A percentile compares a stretch with the other conserved stretches of the same genome.
Conservation (phyloP, 2,329 filamentous ascomycete species). For the Pseudogymnoascus sp. region DNA sequence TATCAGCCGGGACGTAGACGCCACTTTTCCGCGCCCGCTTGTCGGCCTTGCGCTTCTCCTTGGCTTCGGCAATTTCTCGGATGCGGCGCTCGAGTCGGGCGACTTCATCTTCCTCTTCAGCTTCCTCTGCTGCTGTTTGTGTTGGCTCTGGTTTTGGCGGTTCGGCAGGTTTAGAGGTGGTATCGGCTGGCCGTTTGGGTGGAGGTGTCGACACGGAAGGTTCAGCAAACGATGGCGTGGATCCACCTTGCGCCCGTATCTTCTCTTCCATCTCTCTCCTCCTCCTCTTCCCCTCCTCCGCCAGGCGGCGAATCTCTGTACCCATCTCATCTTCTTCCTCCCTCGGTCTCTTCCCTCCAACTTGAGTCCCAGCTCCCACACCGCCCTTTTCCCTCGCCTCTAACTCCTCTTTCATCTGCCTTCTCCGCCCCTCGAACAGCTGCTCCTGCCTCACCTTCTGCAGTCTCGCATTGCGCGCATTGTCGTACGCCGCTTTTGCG, state of each 20-base stretch:
- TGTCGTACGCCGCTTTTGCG: constrained; percentile 70
- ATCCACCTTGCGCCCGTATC: constrained; percentile 23
- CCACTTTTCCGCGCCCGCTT: constrained; percentile 33
- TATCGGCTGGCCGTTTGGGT: constrained; percentile 15
- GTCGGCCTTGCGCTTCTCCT: constrained; percentile 27
- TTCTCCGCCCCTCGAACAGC: constrained; percentile 61
- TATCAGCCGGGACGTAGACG: constrained; percentile 22
- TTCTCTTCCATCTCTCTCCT: constrained; percentile 39
- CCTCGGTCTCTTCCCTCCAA: constrained; percentile 51
- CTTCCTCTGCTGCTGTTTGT: constrained; percentile 12
- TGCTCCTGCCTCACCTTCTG: constrained; percentile 63
- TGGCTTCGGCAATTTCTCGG: constrained; percentile 33
- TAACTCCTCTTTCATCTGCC: constrained; percentile 77
- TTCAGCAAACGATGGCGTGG: not conserved
- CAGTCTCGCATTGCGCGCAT: constrained; percentile 60
- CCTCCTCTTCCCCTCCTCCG: constrained; percentile 43
- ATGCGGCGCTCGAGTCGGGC: constrained; percentile 37
- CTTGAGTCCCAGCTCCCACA: constrained; percentile 32
- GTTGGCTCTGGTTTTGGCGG: constrained; percentile 8
- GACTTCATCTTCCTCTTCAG: constrained; percentile 33
- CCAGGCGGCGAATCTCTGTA: constrained; percentile 42
- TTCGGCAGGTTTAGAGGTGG: constrained; percentile 9
- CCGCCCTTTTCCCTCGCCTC: constrained; percentile 62
- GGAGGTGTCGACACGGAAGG: constrained; percentile 13
- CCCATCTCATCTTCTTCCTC: constrained; percentile 39